Evolutionary conservation across 164 flowering plant genomes (phyloP).

Genomic region (Stephania yunnanensis): DNA sequence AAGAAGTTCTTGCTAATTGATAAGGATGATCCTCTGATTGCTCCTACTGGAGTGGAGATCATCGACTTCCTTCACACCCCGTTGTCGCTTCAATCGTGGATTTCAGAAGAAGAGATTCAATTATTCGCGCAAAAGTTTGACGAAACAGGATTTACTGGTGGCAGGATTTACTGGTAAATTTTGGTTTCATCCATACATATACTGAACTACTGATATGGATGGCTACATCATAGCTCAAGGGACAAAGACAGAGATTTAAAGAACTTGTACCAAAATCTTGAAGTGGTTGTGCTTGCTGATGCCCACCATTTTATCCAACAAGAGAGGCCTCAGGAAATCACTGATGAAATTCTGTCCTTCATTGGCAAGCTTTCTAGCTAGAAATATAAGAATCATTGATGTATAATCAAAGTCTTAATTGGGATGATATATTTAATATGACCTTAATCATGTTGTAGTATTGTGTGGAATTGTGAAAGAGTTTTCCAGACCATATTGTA

Average conservation of each 20-base stretch:
- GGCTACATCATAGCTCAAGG: too few species aligned
- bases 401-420: background rate
- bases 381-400: background rate
- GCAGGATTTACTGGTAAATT: too few species aligned
- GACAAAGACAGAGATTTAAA: too few species aligned
- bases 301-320: slow-evolving; percentile 26
- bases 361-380: background rate
- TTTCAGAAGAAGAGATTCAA: slow-evolving; percentile 44
- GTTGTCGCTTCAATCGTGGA: slow-evolving; percentile 37
- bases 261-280: slow-evolving; percentile 19
- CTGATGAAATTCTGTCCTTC: slow-evolving; percentile 22
- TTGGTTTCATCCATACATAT: background rate
- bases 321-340: slow-evolving; percentile 22
- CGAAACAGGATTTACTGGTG: slow-evolving; percentile 48
- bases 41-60: slow-evolving; percentile 51
- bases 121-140: slow-evolving; percentile 41
- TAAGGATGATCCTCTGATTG: slow-evolving; percentile 22
- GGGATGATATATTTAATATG: background rate
- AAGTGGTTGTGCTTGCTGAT: slow-evolving; percentile 17
- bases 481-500: too few species aligned
- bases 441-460: background rate
- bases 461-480: background rate
- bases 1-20: slow-evolving; percentile 31
- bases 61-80: slow-evolving; percentile 25
- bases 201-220: too few species aligned